Evolutionary conservation across 2,329 filamentous ascomycete species (phyloP).

Genomic region (Colletotrichum eremochloae): DNA sequence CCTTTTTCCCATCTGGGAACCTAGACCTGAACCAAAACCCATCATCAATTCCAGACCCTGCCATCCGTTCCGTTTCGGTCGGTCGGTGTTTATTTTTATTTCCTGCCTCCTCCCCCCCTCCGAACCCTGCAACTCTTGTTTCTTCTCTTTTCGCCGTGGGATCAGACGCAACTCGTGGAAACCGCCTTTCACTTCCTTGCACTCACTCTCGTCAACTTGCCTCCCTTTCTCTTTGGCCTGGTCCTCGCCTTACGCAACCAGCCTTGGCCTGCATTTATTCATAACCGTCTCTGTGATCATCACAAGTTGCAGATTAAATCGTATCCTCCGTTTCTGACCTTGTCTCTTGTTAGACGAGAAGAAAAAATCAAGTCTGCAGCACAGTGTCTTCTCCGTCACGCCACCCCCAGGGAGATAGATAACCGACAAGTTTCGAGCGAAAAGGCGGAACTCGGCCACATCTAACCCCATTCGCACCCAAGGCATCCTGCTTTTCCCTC

Average conservation of each 20-base stretch:
- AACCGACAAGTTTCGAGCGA: slow-evolving; percentile 41
- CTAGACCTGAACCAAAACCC: slow-evolving; percentile 13
- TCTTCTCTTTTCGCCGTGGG: slow-evolving; percentile 17
- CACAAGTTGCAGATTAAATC: background rate
- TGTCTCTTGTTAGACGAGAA: slow-evolving; percentile 11
- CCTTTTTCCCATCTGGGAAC: slow-evolving; percentile 1
- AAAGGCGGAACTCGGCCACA: slow-evolving; percentile 42
- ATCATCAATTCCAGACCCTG: slow-evolving; percentile 27
- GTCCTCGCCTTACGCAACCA: background rate
- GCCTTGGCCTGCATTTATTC: slow-evolving; percentile 10
- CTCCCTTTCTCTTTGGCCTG: background rate
- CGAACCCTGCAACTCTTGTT: slow-evolving; percentile 16
- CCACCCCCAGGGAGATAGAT: slow-evolving; percentile 36
- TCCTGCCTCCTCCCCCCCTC: background rate
- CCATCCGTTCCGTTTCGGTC: slow-evolving; percentile 28
- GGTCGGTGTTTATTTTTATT: slow-evolving; percentile 17
- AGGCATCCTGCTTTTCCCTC: slow-evolving; percentile 36
- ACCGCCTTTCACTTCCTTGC: background rate
- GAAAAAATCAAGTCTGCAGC: slow-evolving; percentile 12
- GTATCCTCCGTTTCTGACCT: background rate
- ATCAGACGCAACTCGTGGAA: slow-evolving; percentile 18
- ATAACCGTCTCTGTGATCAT: slow-evolving; percentile 10
- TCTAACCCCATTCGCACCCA: slow-evolving; percentile 40
- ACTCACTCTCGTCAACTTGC: slow-evolving; percentile 12
- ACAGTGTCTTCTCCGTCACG: slow-evolving; percentile 35